Base-by-base conservation (phyloP, 768 basidiomycete species). In the Rubroboletus satanas region DNA sequence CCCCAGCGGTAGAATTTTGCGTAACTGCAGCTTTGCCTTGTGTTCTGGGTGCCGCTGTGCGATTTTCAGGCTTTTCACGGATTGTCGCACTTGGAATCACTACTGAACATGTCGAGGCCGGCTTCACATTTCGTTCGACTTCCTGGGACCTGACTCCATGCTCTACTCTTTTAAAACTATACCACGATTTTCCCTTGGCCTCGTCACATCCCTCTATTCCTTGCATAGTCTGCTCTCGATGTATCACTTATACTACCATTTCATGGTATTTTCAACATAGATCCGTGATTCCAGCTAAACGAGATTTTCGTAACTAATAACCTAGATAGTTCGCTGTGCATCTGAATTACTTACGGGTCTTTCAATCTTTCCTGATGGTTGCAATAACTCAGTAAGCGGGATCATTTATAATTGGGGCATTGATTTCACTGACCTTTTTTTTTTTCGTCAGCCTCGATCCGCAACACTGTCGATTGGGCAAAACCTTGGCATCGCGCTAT, bases 1-100 rank as follows among this genome's bases (percentile, higher is more conserved):
- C 78, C 84, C 37, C 64, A 69, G 58, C 79, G 83, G 70, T 83
- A 72, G 62, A 67, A 31, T 48, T 54, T 50, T 23, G 50, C 52
- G n/a, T 37, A 41, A 49, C 47, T 28, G 36, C 56, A 51, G 14
- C 32, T 31, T 18, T 39, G 21, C 8, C 18, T 50, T 50, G 54
- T 52, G 52, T 54, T 50, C 36, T 46, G 29, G 45, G 55, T 56
- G 46, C 33, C 45, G 45, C 49, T 52, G 50, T 54, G 57, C 56
- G 57, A 63, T 53, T 12, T 55, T 59, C 45, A 45, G 48, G 32
- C 43, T 36, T 49, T 45, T 36, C 41, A 12, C 49, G 59, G 49
- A 54, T 52, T 51, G 46, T 57, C 45, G 48, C 57, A 46, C 53
- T 51, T 49, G 23, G 37, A 53, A 59, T 47, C 42, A 45, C 52